These are phyloP conservation scores for Penicillium sp. DNA, from an alignment of 2,329 filamentous ascomycete genomes.

Conservation along the genomic window DNA sequence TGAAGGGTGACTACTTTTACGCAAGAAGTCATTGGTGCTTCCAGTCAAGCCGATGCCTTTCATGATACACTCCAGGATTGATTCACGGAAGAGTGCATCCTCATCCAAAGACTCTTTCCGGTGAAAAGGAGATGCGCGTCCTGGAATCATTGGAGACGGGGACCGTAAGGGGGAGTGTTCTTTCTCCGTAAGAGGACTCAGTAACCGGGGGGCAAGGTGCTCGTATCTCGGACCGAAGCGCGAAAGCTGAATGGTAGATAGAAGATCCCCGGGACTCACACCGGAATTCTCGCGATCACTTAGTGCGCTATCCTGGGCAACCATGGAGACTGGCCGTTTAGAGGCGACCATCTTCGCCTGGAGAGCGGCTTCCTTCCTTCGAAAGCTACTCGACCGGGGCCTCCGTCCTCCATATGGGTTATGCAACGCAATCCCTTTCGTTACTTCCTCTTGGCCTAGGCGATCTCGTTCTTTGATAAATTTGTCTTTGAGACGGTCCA, in stretches of 20 bases:
- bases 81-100: slow-evolving; percentile 77
- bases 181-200: slow-evolving; percentile 39
- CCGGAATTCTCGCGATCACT: slow-evolving; percentile 44
- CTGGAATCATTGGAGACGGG: too few species aligned
- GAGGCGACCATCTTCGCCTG: slow-evolving; percentile 55
- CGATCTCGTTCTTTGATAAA: slow-evolving; percentile 77
- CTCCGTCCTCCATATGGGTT: slow-evolving; percentile 64
- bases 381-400: slow-evolving; percentile 63
- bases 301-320: too few species aligned
- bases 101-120: slow-evolving; percentile 77
- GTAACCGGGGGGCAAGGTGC: slow-evolving; percentile 25
- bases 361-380: slow-evolving; percentile 70
- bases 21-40: slow-evolving; percentile 55
- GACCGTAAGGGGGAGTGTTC: slow-evolving; percentile 35
- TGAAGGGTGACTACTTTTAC: slow-evolving; percentile 57
- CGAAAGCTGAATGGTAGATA: slow-evolving; percentile 67
- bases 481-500: slow-evolving; percentile 83
- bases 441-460: slow-evolving; percentile 67
- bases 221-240: slow-evolving; percentile 50
- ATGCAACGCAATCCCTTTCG: slow-evolving; percentile 89
- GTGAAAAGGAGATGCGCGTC: slow-evolving; percentile 45
- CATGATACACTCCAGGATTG: slow-evolving; percentile 89
- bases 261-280: slow-evolving; percentile 65
- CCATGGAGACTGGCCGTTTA: too few species aligned
- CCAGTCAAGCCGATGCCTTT: slow-evolving; percentile 74